Evolutionary conservation across 495 filamentous ascomycete species (phyloP).

Genomic region (Xylaria grammica): DNA sequence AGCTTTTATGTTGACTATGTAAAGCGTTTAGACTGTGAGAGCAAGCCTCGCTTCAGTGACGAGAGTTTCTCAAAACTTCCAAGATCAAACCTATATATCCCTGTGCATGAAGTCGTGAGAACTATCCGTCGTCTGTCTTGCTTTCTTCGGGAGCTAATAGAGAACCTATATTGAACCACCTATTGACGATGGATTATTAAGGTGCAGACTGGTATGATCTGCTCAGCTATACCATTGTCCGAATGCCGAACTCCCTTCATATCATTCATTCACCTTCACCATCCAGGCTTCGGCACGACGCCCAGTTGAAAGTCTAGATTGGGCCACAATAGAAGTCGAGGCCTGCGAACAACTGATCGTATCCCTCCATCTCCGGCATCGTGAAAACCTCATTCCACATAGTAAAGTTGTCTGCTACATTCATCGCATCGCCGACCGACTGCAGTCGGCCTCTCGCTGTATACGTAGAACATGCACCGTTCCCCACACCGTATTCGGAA

Average conservation of each 20-base stretch:
- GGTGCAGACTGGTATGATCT: background rate
- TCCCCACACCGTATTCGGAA: background rate
- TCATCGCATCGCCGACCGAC: background rate
- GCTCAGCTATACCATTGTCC: background rate
- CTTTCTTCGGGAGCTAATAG: too few species aligned
- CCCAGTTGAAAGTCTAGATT: background rate
- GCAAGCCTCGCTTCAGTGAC: background rate
- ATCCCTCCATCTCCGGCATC: slow-evolving; percentile 17
- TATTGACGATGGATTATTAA: background rate
- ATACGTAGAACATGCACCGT: background rate
- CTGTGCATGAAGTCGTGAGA: too few species aligned
- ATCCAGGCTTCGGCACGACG: background rate
- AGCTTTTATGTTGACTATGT: too few species aligned
- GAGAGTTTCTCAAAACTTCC: background rate
- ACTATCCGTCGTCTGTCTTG: too few species aligned
- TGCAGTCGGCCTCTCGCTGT: background rate
- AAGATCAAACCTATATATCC: background rate
- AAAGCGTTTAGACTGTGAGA: background rate
- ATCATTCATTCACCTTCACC: too few species aligned
- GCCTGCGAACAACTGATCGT: slow-evolving; percentile 19
- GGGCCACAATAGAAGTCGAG: slow-evolving; percentile 24
- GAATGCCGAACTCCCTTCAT: too few species aligned
- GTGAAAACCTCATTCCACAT: slow-evolving; percentile 21
- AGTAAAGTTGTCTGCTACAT: slow-evolving; percentile 10
- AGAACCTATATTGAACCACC: background rate